Conservation (phyloP, 2,329 filamentous ascomycete species). For the Trichoderma aggressivum region DNA sequence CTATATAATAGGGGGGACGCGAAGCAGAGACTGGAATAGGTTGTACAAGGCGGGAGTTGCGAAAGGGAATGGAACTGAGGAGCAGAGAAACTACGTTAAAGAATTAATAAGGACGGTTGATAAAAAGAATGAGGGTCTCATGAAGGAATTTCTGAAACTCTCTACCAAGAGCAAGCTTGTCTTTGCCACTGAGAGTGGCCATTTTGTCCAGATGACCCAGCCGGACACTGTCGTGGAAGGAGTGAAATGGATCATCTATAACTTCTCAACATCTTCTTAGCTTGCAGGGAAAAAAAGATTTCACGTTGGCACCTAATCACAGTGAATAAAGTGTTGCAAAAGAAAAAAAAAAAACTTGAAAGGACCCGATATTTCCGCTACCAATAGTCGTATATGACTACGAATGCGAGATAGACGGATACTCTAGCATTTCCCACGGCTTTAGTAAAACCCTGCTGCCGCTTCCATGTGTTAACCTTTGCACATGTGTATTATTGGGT, state of each 20-base stretch:
- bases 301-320: fast-evolving
- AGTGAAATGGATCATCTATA: neutral
- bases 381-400: neutral
- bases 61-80: neutral
- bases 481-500: no score
- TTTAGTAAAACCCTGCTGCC: no score
- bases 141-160: neutral
- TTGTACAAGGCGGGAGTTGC: neutral
- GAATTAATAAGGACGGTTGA: neutral
- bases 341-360: neutral
- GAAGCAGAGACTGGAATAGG: neutral
- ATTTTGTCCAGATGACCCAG: constrained; percentile 7
- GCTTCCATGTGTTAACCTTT: no score
- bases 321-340: neutral
- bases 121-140: neutral
- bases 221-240: neutral
- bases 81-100: neutral
- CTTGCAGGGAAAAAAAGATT: neutral
- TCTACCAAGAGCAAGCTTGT: neutral
- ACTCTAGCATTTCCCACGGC: neutral
- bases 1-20: neutral
- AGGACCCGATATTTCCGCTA: neutral
- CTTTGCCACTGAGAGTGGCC: constrained; percentile 3
- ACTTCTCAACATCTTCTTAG: neutral
- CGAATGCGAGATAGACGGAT: neutral